Percentiles rank a stretch among this genome's conserved stretches.
phyloP scores from a whole-genome alignment of 306 rosid genomes.

The Crataegus laevigata region DNA sequence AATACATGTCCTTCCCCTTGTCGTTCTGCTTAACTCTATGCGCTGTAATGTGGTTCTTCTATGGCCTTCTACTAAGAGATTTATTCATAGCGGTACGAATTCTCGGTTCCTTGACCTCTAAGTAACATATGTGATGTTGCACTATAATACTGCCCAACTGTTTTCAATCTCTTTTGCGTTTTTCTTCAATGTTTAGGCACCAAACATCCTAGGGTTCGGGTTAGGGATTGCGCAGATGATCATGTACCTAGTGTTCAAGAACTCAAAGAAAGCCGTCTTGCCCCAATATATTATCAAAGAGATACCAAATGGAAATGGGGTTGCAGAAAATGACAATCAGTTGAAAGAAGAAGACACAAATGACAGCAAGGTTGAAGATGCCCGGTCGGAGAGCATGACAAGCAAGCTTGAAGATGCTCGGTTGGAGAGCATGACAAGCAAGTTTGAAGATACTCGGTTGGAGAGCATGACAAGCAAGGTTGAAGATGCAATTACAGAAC shows the following conservation, averaged over 20 bases:
- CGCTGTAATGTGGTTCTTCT: constrained; percentile 36
- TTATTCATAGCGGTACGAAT: constrained; percentile 26
- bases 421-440: background rate
- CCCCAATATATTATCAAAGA: constrained; percentile 17
- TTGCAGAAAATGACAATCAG: background rate
- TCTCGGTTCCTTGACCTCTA: background rate
- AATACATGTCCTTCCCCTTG: constrained; percentile 32
- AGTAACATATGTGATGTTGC: background rate
- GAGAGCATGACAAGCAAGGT: background rate
- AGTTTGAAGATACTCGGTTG: background rate
- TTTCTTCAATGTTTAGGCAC: constrained; percentile 17
- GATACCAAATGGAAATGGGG: background rate
- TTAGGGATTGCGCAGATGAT: constrained; percentile 39
- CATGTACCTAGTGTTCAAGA: constrained; percentile 25
- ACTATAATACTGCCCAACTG: background rate
- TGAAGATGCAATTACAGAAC: background rate
- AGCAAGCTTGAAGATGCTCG: background rate
- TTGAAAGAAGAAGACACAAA: background rate
- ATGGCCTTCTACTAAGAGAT: constrained; percentile 33
- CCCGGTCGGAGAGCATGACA: background rate
- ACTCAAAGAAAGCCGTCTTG: background rate
- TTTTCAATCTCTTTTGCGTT: background rate
- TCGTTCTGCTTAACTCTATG: constrained; percentile 31
- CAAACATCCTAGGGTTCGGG: constrained; percentile 31
- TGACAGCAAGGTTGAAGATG: background rate